These are phyloP conservation scores for Vigna reflexopilosa DNA, from an alignment of 306 rosid genomes.

Conservation along the genomic window DNA sequence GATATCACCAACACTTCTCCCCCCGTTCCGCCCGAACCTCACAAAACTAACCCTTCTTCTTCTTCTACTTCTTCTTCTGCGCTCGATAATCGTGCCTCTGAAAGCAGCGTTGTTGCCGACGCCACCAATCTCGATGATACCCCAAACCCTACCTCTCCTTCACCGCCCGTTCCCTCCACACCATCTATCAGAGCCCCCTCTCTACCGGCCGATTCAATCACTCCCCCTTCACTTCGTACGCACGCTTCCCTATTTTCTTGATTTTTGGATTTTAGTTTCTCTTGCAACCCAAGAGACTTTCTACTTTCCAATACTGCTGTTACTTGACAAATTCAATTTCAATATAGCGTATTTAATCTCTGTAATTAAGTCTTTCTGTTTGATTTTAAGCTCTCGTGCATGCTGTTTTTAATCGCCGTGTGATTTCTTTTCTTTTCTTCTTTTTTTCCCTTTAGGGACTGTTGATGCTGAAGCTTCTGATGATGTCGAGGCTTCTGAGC, in stretches of 20 bases:
- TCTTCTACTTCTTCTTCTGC: conserved; percentile 30
- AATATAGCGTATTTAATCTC: not conserved
- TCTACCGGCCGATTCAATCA: conserved; percentile 27
- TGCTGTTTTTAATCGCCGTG: not conserved
- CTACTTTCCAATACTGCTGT: not conserved
- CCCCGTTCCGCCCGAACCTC: conserved; percentile 37
- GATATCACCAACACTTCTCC: conserved; percentile 67
- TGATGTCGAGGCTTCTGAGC: conserved; percentile 44
- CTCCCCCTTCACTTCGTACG: not conserved
- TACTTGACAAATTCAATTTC: not conserved
- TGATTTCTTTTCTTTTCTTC: not conserved
- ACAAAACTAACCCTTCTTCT: conserved; percentile 37
- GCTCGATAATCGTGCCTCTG: not conserved
- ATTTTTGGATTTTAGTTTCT: no score
- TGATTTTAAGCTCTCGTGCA: not conserved
- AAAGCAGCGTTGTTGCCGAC: not conserved
- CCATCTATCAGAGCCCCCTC: conserved; percentile 43
- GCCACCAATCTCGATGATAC: conserved; percentile 7
- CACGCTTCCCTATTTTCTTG: not conserved
- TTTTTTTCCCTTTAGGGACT: conserved; percentile 43
- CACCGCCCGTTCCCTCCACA: conserved; percentile 26
- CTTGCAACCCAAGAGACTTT: no score
- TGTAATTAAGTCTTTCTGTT: not conserved
- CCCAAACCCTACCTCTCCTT: conserved; percentile 46
- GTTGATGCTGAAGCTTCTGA: conserved; percentile 46